Conservation (phyloP, 2,329 filamentous ascomycete genomes). For the Sclerotiophoma versabilis region DNA sequence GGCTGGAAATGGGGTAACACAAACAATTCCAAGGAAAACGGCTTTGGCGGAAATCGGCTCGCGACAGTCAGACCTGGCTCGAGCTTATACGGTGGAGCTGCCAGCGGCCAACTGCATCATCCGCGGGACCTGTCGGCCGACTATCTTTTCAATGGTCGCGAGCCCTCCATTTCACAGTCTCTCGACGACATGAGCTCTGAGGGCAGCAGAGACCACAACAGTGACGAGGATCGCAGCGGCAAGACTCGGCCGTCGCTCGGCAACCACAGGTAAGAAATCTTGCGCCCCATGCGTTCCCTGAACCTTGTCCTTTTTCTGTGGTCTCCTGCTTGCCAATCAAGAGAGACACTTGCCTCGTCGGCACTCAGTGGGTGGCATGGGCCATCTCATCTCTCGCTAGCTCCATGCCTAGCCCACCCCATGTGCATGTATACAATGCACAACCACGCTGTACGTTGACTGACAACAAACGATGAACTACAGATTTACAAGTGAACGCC, state of each 20-base stretch:
- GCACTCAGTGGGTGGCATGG: slow-evolving; percentile 6
- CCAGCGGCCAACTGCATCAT: slow-evolving; percentile 23
- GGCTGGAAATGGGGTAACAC: slow-evolving; percentile 70
- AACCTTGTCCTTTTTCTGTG: slow-evolving; percentile 2
- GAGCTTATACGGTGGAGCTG: slow-evolving; percentile 52
- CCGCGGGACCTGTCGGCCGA: slow-evolving; percentile 38
- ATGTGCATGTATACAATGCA: slow-evolving; percentile 11
- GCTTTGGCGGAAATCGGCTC: slow-evolving; percentile 56
- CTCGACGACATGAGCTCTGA: slow-evolving; percentile 47
- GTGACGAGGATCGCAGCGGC: slow-evolving; percentile 48
- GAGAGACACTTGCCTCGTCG: slow-evolving; percentile 5
- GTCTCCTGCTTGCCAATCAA: slow-evolving; percentile 11
- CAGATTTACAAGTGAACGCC: slow-evolving; percentile 66
- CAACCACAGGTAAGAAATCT: slow-evolving; percentile 52
- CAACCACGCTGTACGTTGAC: slow-evolving; percentile 9
- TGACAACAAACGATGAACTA: slow-evolving; percentile 24
- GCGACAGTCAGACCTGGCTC: slow-evolving; percentile 56
- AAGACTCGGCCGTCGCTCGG: slow-evolving; percentile 46
- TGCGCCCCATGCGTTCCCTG: slow-evolving; percentile 9
- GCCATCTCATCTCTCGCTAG: background rate
- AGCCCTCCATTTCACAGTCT: slow-evolving; percentile 49
- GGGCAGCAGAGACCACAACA: slow-evolving; percentile 40
- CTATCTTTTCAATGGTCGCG: slow-evolving; percentile 46
- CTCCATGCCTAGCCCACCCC: slow-evolving; percentile 4
- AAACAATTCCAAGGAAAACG: slow-evolving; percentile 59